Evolutionary conservation across 257 asterid species (phyloP).

Genomic region (Nemophila menziesii): DNA sequence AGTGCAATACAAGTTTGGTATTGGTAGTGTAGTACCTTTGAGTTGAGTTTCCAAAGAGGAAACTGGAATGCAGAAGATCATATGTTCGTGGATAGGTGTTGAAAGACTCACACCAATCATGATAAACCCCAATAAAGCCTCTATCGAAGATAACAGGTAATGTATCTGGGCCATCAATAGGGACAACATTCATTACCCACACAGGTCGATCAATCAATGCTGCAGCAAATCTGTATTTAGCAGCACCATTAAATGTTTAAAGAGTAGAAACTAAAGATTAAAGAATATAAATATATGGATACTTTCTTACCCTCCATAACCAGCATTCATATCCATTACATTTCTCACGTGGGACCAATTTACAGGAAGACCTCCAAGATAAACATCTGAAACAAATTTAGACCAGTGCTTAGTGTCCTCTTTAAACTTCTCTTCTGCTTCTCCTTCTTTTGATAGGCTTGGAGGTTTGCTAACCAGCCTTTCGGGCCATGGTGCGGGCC

Average conservation of each 20-base stretch:
- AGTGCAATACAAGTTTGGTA: too few relatives aligned
- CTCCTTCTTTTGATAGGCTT: constrained; percentile 37
- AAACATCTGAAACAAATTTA: constrained; percentile 67
- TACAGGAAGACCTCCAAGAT: constrained; percentile 50
- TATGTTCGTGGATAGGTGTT: constrained; percentile 84
- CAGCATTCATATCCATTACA: constrained; percentile 93
- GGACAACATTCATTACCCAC: constrained; percentile 93
- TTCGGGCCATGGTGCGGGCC: constrained; percentile 91
- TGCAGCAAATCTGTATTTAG: constrained; percentile 79
- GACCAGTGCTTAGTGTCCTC: constrained; percentile 79
- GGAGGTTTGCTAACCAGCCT: constrained; percentile 61
- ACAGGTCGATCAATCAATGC: constrained; percentile 50
- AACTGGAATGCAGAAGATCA: constrained; percentile 86
- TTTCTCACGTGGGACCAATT: constrained; percentile 72
- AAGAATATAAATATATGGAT: neutral
- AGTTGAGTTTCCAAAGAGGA: constrained; percentile 56
- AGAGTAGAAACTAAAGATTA: constrained; percentile 2
- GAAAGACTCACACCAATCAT: constrained; percentile 97
- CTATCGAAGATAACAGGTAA: constrained; percentile 64
- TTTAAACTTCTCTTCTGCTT: constrained; percentile 49
- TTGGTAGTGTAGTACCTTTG: constrained; percentile 36
- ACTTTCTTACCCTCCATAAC: constrained; percentile 84
- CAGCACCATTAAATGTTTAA: constrained; percentile 1
- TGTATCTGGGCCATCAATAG: constrained; percentile 60
- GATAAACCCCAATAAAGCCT: constrained; percentile 84